Conservation (phyloP, 2,329 filamentous ascomycete genomes). For the Byssothecium circinans region DNA sequence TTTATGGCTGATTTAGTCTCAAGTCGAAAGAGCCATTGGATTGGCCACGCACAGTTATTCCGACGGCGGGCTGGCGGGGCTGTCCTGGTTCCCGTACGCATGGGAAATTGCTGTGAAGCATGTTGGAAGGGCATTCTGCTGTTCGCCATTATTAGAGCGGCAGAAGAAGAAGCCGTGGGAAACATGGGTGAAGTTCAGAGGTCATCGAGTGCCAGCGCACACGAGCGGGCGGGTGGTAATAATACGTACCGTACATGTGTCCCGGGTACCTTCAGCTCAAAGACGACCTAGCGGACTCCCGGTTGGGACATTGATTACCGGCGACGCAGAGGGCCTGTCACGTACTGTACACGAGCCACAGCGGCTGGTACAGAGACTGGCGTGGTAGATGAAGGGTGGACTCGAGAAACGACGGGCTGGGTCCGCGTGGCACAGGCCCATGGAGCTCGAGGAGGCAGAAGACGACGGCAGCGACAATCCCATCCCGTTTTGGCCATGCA, state of each 20-base stretch:
- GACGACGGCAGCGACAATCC: no score
- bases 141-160: no score
- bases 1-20: conserved; percentile 33
- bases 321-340: conserved; percentile 10
- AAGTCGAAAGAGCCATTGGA: conserved; percentile 21
- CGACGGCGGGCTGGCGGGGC: conserved; percentile 28
- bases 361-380: conserved; percentile 24
- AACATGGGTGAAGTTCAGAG: no score
- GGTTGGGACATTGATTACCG: conserved; percentile 31
- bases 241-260: conserved; percentile 23
- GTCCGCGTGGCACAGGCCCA: conserved; percentile 25
- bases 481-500: no score
- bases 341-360: conserved; percentile 6
- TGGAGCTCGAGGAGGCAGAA: not conserved
- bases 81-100: no score
- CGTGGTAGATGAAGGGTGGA: conserved; percentile 26
- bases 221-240: not conserved
- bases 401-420: conserved; percentile 39
- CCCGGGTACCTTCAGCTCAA: no score
- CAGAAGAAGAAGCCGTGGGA: no score
- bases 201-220: no score
- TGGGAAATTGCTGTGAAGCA: no score
- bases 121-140: no score
- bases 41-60: conserved; percentile 25
- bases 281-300: conserved; percentile 16